A percentile compares a stretch with the other conserved stretches of the same genome.
These are phyloP conservation scores for Cubamyces sp. DNA, from an alignment of 768 basidiomycete genomes.

Conservation along the genomic window DNA sequence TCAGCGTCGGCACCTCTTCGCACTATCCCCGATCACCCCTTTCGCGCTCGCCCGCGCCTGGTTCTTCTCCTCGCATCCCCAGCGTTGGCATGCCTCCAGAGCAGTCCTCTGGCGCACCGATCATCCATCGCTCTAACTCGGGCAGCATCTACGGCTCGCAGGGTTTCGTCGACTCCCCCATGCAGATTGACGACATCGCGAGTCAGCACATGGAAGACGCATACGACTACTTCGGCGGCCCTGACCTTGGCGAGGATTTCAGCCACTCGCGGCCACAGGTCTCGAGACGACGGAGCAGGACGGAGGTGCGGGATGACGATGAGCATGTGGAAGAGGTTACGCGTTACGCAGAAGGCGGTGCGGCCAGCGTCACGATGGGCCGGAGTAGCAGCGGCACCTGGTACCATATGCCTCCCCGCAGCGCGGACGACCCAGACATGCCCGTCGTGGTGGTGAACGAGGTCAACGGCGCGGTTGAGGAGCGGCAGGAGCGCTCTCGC, in stretches of 20 bases:
- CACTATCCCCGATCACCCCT: slow-evolving; percentile 23
- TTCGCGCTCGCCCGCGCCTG: slow-evolving; percentile 13
- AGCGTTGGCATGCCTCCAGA: slow-evolving; percentile 28
- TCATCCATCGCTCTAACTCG: slow-evolving; percentile 12
- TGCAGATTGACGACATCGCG: slow-evolving; percentile 32
- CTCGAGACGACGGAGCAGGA: slow-evolving; percentile 9
- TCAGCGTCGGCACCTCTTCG: slow-evolving; percentile 39
- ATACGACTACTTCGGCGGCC: slow-evolving; percentile 63
- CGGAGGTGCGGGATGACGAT: slow-evolving; percentile 25
- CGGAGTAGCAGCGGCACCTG: slow-evolving; percentile 28
- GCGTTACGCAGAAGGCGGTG: slow-evolving; percentile 32
- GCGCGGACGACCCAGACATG: slow-evolving; percentile 13
- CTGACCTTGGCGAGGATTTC: slow-evolving; percentile 59
- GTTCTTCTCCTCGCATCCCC: slow-evolving; percentile 26
- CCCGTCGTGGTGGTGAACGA: slow-evolving; percentile 42
- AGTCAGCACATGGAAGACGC: slow-evolving; percentile 48
- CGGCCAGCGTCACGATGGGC: slow-evolving; percentile 30
- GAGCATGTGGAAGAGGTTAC: slow-evolving; percentile 12
- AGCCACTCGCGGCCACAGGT: slow-evolving; percentile 12
- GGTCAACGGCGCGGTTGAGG: slow-evolving; percentile 36
- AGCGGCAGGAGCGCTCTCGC: slow-evolving; percentile 37
- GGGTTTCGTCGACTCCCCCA: slow-evolving; percentile 25
- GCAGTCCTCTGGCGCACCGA: slow-evolving; percentile 7
- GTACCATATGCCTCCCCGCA: slow-evolving; percentile 15
- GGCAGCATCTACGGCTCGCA: slow-evolving; percentile 32